Conservation (phyloP, 148 eudicot species). For the Drosera capensis region DNA sequence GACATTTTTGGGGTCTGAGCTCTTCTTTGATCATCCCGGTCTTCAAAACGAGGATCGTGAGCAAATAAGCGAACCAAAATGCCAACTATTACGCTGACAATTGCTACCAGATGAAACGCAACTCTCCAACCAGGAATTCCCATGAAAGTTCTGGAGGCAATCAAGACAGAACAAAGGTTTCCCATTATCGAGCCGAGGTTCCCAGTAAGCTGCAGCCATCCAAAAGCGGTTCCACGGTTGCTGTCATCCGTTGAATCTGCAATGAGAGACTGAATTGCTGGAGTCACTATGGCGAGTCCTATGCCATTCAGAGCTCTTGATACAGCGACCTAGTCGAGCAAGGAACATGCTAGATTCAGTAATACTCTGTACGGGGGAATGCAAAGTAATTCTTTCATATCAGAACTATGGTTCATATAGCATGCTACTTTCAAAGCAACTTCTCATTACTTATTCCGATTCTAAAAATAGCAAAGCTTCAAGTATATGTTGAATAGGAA, state of each 20-base stretch:
- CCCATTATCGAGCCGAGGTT: conserved; percentile 71
- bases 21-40: conserved; percentile 9
- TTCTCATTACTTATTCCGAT: too few relatives aligned
- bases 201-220: conserved; percentile 63
- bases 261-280: conserved; percentile 70
- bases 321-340: conserved; percentile 50
- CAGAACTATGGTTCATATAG: not conserved
- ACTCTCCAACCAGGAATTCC: conserved; percentile 87
- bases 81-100: conserved; percentile 60
- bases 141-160: conserved; percentile 61
- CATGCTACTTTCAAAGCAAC: too few relatives aligned
- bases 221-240: conserved; percentile 84
- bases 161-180: conserved; percentile 39
- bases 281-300: conserved; percentile 80
- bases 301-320: conserved; percentile 81
- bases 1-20: conserved; percentile 11
- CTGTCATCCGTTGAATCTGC: conserved; percentile 86
- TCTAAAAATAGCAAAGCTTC: too few relatives aligned
- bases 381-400: not conserved
- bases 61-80: conserved; percentile 64
- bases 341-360: not conserved
- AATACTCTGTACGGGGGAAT: not conserved
- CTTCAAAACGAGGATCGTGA: conserved; percentile 43
- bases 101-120: conserved; percentile 68
- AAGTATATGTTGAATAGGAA: too few relatives aligned